Conservation (phyloP, 768 basidiomycete genomes). For the Hemileccinum impolitum region DNA sequence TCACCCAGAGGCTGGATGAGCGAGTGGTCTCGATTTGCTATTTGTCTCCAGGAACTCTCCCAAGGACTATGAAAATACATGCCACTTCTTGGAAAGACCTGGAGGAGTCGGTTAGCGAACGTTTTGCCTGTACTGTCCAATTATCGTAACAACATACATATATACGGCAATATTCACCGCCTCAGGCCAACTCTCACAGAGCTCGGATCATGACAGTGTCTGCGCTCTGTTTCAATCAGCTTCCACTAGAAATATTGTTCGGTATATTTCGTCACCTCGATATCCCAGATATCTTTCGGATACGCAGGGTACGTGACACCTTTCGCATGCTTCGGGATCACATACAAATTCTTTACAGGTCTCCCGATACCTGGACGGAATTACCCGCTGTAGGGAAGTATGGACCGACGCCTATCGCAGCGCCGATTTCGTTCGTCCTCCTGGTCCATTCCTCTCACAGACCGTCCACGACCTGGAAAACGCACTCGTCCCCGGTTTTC, state of each 20-base stretch:
- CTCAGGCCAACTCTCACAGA: no score
- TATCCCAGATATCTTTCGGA: conserved; percentile 14
- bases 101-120: no score
- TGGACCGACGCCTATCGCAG: conserved; percentile 17
- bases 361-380: not conserved
- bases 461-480: conserved; percentile 12
- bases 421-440: conserved; percentile 12
- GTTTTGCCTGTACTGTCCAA: no score
- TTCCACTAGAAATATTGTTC: conserved; percentile 14
- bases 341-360: not conserved
- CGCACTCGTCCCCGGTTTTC: conserved; percentile 9
- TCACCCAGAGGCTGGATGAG: no score
- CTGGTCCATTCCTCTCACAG: conserved; percentile 15
- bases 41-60: no score
- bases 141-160: no score
- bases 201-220: no score
- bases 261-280: conserved; percentile 12
- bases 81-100: no score
- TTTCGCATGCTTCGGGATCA: not conserved
- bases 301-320: conserved; percentile 15
- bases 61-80: no score
- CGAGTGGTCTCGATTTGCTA: no score
- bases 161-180: no score
- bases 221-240: conserved; percentile 1
- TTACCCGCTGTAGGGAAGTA: conserved; percentile 5